Evolutionary conservation across 768 basidiomycete species (phyloP), one percentile per base, ranked within the genome.

Genomic region (Boletus tomentosulus): DNA sequence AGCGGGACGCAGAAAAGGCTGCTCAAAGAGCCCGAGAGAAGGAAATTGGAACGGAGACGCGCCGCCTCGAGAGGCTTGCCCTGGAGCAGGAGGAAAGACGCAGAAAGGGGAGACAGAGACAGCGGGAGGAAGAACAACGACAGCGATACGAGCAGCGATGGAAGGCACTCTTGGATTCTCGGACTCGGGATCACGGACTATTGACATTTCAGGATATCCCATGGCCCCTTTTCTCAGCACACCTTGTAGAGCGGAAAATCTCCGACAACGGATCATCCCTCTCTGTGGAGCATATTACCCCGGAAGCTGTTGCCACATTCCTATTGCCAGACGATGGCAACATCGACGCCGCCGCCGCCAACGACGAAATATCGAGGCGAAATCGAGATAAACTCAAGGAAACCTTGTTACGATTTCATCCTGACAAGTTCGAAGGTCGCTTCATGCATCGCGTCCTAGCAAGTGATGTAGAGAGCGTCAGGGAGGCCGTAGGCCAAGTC

Each of bases 381-480:
- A 74, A 73, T 33, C 84, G 80, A 64, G 85, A 88, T 19, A 83
- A 76, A 57, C 62, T 89, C 43, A 74, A 84, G 60, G 87, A 88
- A 68, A 77, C 85, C 0, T 76, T 88, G 61, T 67, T 89, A 25
- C 83, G 87, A 19, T 90, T 86, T 65, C 88, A 90, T 63, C 88
- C 88, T 2, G 88, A 90, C 68, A 90, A 90, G 65, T 89, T 89
- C 50, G 86, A 90, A 65, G 86, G 88, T 19, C 77, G 88, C 33
- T 71, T 89, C 46, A 81, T 88, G 78, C 65, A 66, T 46, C 73
- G 74, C 5, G 74, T 89, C 6, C 62, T 59, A 41, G 70, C 73
- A 31, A 61, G 59, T 12, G 85, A 90, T 24, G 67, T 62, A 61
- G 76, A 76, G 41, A 63, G 57, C 15, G 84, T 87, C 3, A 71